Percentiles rank a stretch among this genome's conserved stretches.
Conservation (phyloP, 345 rosid species). For the Nephelium lappaceum region DNA sequence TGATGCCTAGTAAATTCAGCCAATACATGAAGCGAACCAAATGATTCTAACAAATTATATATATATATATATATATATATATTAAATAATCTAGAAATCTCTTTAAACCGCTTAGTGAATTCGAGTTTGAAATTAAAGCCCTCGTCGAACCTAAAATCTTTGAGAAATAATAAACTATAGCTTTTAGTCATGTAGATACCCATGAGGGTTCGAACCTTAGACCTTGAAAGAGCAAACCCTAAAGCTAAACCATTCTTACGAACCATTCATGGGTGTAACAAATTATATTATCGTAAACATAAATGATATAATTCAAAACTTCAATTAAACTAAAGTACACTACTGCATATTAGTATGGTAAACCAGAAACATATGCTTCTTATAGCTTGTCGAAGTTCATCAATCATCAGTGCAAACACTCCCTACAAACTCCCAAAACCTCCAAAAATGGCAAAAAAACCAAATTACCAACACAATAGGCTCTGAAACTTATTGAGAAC, state of each 20-base stretch:
- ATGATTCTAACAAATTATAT: background rate
- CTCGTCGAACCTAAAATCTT: too few species aligned
- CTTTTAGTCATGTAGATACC: too few species aligned
- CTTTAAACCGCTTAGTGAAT: too few species aligned
- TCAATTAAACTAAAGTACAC: background rate
- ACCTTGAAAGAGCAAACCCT: too few species aligned
- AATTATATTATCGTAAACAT: background rate
- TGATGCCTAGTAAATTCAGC: background rate
- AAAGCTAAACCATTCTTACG: too few species aligned
- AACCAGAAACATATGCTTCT: background rate
- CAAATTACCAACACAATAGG: background rate
- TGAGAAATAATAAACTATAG: too few species aligned
- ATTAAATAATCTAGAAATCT: too few species aligned
- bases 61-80: too few species aligned
- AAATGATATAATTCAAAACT: background rate
- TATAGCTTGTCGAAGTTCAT: background rate
- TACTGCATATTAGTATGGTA: background rate
- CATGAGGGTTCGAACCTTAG: too few species aligned
- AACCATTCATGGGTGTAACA: too few species aligned
- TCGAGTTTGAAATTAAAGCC: too few species aligned
- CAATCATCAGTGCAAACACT: background rate
- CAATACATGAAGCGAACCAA: background rate
- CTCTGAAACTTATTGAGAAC: background rate
- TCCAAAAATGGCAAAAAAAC: background rate
- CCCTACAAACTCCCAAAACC: background rate